Evolutionary conservation across 129 eudicot genomes (phyloP), one percentile per base, ranked within the genome.

Genomic region (Lactuca sativa): DNA sequence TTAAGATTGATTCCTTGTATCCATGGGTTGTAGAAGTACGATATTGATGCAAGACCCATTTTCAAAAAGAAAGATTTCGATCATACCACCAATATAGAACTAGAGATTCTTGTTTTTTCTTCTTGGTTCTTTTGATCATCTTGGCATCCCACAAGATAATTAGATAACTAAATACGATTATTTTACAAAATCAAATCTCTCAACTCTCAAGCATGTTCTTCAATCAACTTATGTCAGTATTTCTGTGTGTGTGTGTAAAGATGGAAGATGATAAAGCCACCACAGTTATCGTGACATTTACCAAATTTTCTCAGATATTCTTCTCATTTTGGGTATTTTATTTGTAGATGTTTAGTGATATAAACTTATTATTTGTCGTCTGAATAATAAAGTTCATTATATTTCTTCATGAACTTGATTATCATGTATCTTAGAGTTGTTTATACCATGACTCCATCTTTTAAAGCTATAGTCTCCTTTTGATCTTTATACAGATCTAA

Each of bases 401-500:
- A 8, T 3, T 43, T 43, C 49, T 0, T 25, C 13, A 43, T 40
- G 14, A 7, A 16, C 2, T 7, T 31, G 16, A 7, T 18, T 43
- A 3, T 1, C 59, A 10, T 47, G 41, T 47, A 71, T 44, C 34
- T 59, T 71, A 2, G 2, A 17, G 62, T 13, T 16, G 31, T 9
- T 33, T 18, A 3, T 14, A 62, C 11, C 13, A 12, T 18, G 37
- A 18, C 5, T n/a, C 38, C 64, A 44, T 56, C 9, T 10, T 69
- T 41, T n/a, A 54, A 37, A 54, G 2, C 1, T 16, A 21, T 53
- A 37, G 52, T 31, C 37, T 21, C 16, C 40, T 9, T 33, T 61
- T 72, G 33, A 4, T 30, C 18, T 60, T 53, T 21, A 4, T 38
- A 66, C 91, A 90, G 97, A 85, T 87, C 80, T 79, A 77, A 87